Evolutionary conservation across 257 asterid genomes (phyloP), one percentile per base, ranked within the genome.

Genomic region (Solanum dulcamara): DNA sequence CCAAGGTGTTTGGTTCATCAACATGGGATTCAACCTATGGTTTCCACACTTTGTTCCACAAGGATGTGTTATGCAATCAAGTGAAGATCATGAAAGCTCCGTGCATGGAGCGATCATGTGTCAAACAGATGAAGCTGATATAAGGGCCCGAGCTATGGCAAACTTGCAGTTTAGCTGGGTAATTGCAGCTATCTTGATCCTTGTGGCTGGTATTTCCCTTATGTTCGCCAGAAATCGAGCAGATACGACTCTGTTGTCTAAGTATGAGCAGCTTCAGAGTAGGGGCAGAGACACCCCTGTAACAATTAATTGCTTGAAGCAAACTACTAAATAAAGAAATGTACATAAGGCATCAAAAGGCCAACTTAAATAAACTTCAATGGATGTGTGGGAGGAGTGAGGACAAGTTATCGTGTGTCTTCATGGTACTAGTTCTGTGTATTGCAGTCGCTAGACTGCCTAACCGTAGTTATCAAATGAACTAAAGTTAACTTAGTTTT

Each of bases 161-260:
- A 95, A 95, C 88, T 84, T 95, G 91, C 98, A 94, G 30, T 91
- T 95, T 84, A 94, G 98, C 88, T 95, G 97, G 98, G 88, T 92
- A 60, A 60, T 93, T 40, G 90, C 94, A 72, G 90, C 90, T 38
- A 91, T 95, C 33, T 83, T 93, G 89, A 81, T 91, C 33, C 37
- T 90, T 51, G 88, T 89, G 71, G 91, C 88, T 0, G 84, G 81
- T 35, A 33, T 87, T 42, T 93, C 93, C 64, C 26, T 92, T 53
- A 68, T n/a, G 66, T 89, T 86, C 70, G 91, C 93, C 5, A 91
- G 87, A 88, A 89, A 44, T 85, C 64, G 53, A 66, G 30, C 86
- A 4, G 28, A 53, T 10, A 85, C 89, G 86, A 87, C 92, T 74
- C 88, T 53, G 81, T 84, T 90, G 12, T 30, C 87, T 7, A 92